Evolutionary conservation across 2,329 filamentous ascomycete species (phyloP).

Genomic region (Huntiella decipiens): DNA sequence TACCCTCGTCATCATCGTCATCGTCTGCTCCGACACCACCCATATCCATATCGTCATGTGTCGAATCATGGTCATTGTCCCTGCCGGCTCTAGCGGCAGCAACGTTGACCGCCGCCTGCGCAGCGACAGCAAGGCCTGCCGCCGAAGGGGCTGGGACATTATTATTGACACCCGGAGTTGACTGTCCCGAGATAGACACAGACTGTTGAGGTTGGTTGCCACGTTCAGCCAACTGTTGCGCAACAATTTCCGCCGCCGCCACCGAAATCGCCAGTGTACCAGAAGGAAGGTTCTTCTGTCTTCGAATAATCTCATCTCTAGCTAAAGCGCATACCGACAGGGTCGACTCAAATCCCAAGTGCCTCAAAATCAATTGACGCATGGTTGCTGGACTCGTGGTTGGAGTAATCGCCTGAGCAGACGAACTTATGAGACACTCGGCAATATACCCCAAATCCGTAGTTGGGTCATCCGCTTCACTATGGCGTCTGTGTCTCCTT

Average conservation of each 20-base stretch:
- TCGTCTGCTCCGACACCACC: background rate
- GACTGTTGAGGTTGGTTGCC: too few species aligned
- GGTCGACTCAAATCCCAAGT: slow-evolving; percentile 34
- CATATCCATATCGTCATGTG: background rate
- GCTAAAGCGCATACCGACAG: slow-evolving; percentile 36
- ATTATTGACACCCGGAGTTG: background rate
- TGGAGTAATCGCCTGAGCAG: slow-evolving; percentile 28
- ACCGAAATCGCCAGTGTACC: slow-evolving; percentile 4
- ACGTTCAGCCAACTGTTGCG: slow-evolving; percentile 1
- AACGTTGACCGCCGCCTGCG: slow-evolving; percentile 12
- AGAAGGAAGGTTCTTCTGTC: background rate
- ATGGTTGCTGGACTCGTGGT: slow-evolving; percentile 42
- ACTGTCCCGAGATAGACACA: background rate
- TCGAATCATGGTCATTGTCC: background rate
- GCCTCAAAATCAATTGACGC: slow-evolving; percentile 34
- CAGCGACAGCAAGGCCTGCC: slow-evolving; percentile 1
- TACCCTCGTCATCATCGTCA: background rate
- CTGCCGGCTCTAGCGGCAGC: slow-evolving; percentile 12
- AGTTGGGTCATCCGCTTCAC: slow-evolving; percentile 28
- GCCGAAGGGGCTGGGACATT: slow-evolving; percentile 1
- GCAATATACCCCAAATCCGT: slow-evolving; percentile 41
- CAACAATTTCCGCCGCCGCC: slow-evolving; percentile 14
- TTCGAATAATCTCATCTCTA: slow-evolving; percentile 35
- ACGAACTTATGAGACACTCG: slow-evolving; percentile 39
- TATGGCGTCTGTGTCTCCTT: slow-evolving; percentile 34